Percentiles rank a stretch among this genome's conserved stretches.
phyloP scores from a whole-genome alignment of 2,329 filamentous ascomycete species.

The Alternaria infectoria region DNA sequence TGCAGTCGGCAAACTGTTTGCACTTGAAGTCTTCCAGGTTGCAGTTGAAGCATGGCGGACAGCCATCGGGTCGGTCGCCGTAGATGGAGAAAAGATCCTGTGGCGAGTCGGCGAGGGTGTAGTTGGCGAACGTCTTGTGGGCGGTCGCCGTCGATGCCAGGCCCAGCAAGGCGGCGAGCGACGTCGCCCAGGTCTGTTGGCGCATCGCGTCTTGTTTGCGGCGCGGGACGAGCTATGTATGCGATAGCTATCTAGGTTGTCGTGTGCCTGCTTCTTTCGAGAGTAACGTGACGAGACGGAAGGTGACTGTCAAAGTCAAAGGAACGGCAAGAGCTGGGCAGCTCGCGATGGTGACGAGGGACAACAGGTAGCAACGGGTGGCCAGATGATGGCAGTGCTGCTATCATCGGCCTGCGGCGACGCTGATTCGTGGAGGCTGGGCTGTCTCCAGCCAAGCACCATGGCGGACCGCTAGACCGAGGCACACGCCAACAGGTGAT shows the following conservation, averaged over 20 bases:
- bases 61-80: conserved; percentile 75
- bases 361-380: conserved; percentile 10
- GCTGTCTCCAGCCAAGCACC: conserved; percentile 24
- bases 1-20: conserved; percentile 88
- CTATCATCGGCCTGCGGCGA: conserved; percentile 31
- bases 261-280: conserved; percentile 2
- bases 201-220: conserved; percentile 42
- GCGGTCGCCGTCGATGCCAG: conserved; percentile 31
- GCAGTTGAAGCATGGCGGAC: conserved; percentile 96
- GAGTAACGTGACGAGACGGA: background rate
- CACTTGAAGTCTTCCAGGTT: conserved; percentile 91
- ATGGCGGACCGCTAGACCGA: conserved; percentile 21
- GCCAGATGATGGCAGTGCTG: conserved; percentile 17
- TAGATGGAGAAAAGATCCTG: conserved; percentile 68
- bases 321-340: conserved; percentile 20
- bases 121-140: conserved; percentile 43
- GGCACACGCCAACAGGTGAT: conserved; percentile 14
- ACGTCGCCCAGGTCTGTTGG: conserved; percentile 39
- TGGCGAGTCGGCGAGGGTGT: conserved; percentile 61
- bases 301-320: conserved; percentile 12
- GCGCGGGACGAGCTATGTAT: conserved; percentile 30
- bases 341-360: conserved; percentile 12
- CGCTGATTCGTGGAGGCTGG: conserved; percentile 28
- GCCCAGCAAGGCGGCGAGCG: conserved; percentile 36
- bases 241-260: conserved; percentile 2